Conservation (phyloP, 2,329 filamentous ascomycete species). For the Exophiala spinifera region DNA sequence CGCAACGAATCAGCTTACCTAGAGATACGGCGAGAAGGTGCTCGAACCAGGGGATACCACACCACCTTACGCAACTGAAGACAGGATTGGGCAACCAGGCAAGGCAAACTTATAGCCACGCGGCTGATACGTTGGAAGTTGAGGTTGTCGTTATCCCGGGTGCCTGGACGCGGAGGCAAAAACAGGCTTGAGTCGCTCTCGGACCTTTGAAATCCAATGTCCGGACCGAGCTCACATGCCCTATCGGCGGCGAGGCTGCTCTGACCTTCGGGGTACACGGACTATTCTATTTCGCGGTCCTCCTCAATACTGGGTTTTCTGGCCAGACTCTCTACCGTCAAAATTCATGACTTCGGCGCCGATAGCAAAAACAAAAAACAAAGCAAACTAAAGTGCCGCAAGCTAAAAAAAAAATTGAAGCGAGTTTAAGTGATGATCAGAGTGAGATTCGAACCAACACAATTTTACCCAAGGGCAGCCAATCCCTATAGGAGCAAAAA, state of each 20-base stretch:
- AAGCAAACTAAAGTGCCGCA: neutral
- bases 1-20: slow-evolving; percentile 21
- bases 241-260: neutral
- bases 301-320: no score
- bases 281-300: no score
- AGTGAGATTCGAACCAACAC: slow-evolving; percentile 2
- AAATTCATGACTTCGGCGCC: no score
- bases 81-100: neutral
- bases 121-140: neutral
- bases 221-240: neutral
- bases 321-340: no score
- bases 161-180: slow-evolving; percentile 2
- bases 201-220: neutral
- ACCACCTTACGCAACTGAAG: neutral
- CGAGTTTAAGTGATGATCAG: neutral
- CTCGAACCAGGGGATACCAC: slow-evolving; percentile 13
- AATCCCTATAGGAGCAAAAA: no score
- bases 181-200: neutral
- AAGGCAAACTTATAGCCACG: neutral
- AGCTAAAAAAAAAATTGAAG: neutral
- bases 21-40: slow-evolving; percentile 19
- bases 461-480: neutral
- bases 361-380: neutral
- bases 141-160: slow-evolving; percentile 1
- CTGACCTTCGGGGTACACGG: neutral